Evolutionary conservation across 2,329 filamentous ascomycete species (phyloP), one percentile per base, ranked within the genome.

Genomic region (Grosmannia penicillata): DNA sequence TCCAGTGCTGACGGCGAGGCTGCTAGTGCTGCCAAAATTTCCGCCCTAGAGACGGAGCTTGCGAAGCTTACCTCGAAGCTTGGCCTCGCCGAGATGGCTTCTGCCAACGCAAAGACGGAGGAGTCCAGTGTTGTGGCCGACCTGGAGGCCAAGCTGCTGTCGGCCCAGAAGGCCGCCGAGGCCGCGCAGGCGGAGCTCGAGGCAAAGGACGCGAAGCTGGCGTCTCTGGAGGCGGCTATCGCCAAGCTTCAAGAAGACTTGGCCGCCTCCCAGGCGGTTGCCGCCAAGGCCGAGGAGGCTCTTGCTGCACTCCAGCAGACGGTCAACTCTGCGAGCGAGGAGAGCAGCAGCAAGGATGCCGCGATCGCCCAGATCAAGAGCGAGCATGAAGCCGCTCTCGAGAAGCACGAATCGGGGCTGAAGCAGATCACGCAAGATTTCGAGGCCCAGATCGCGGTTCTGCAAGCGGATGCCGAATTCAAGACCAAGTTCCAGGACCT

Each of bases 401-500:
- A 61, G 30, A 68, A 66, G 52, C 70, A 78, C 49, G 63, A 71
- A 43, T 63, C 68, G 46, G 70, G 73, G 50, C 61, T 79, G 46
- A 62, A 70, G 52, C 66, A 65, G 43, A 54, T 78, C 39, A 72
- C 72, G 2, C 60, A 70, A 45, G 73, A 78, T 46, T 76, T 75
- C 46, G 69, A 78, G 51, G 63, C 66, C n/a, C 73, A 78, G 52
- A 77, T 79, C 38, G 73, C 78, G 49, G 68, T 68, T 41, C 65
- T 78, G 14, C 66, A 68, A 40, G 73, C 72, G 18, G 72, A 78
- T 44, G 72, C 74, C 13, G 70, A 70, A 51, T 75, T 75, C 56
- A 76, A 75, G 58, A 68, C 69, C 46, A 72, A 76, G 54, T 78
- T 71, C 43, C 65, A 75, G 42, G 69, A 72, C 27, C 62, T 79